Percentiles rank a stretch among this genome's conserved stretches.
These are phyloP conservation scores for Austroboletus sp. DNA, from an alignment of 1,284 basidiomycete genomes.

Conservation along the genomic window DNA sequence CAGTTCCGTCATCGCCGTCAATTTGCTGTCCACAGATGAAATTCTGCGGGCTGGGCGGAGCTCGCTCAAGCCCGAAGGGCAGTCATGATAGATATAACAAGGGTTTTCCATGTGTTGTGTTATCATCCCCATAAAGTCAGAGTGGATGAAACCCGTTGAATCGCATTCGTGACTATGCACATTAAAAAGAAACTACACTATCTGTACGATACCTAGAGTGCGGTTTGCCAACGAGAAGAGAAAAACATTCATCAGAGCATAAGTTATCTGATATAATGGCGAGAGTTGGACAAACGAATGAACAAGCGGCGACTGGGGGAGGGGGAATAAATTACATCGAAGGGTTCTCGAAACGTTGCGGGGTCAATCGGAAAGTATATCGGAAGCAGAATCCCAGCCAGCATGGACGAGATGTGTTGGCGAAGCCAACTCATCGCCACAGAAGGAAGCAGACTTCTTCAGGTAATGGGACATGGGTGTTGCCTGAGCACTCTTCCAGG, in stretches of 20 bases:
- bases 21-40: slow-evolving; percentile 92
- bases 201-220: slow-evolving; percentile 24
- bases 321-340: slow-evolving; percentile 27
- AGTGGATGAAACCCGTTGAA: slow-evolving; percentile 12
- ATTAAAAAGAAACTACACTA: slow-evolving; percentile 30
- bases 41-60: slow-evolving; percentile 90
- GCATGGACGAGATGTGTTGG: slow-evolving; percentile 47
- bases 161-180: slow-evolving; percentile 27
- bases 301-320: slow-evolving; percentile 6
- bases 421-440: slow-evolving; percentile 34
- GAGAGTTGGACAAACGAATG: slow-evolving; percentile 21
- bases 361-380: slow-evolving; percentile 33
- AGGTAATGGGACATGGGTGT: slow-evolving; percentile 35
- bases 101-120: slow-evolving; percentile 10
- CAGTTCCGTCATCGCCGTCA: slow-evolving; percentile 96
- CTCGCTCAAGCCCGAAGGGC: slow-evolving; percentile 75
- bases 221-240: slow-evolving; percentile 8
- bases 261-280: slow-evolving; percentile 26
- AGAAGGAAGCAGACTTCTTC: slow-evolving; percentile 37
- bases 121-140: slow-evolving; percentile 21
- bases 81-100: slow-evolving; percentile 40
- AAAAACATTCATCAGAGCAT: slow-evolving; percentile 13
- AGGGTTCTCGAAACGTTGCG: slow-evolving; percentile 4
- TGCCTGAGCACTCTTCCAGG: slow-evolving; percentile 38
- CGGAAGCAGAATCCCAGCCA: slow-evolving; percentile 56